phyloP scores from a whole-genome alignment of 2,329 filamentous ascomycete genomes.

The Torrubiella hemipterigena region DNA sequence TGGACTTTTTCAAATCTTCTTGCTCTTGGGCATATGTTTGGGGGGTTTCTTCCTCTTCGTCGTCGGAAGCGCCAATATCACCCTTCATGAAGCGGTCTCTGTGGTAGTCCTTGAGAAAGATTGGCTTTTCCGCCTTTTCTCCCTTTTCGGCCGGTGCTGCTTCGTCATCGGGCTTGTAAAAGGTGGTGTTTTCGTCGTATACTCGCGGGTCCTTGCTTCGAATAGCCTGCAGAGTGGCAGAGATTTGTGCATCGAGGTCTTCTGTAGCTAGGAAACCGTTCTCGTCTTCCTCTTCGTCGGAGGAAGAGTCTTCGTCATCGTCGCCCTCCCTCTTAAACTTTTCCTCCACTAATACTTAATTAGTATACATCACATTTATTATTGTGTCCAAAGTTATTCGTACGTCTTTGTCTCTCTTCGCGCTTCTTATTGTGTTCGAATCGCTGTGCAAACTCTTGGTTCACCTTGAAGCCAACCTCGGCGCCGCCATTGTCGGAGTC shows the following conservation, averaged over 20 bases:
- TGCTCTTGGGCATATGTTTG: conserved; percentile 83
- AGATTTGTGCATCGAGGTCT: conserved; percentile 75
- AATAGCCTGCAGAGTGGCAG: conserved; percentile 77
- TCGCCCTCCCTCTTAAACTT: conserved; percentile 51
- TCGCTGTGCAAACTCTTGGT: conserved; percentile 75
- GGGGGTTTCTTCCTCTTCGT: conserved; percentile 39
- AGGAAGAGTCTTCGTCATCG: conserved; percentile 52
- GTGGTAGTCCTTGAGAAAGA: conserved; percentile 84
- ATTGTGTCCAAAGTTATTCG: conserved; percentile 16
- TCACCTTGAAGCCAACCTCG: conserved; percentile 58
- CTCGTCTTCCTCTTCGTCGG: conserved; percentile 80
- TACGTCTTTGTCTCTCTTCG: conserved; percentile 66
- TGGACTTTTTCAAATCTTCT: conserved; percentile 63
- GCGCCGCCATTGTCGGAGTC: conserved; percentile 32
- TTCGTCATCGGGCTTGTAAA: conserved; percentile 58
- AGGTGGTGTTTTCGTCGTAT: conserved; percentile 69
- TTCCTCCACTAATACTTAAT: conserved; percentile 58
- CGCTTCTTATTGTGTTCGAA: conserved; percentile 98
- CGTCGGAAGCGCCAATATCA: conserved; percentile 44
- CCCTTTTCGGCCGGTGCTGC: conserved; percentile 19
- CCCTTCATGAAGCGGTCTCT: conserved; percentile 76
- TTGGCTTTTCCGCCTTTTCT: conserved; percentile 67
- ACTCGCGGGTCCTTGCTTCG: conserved; percentile 82
- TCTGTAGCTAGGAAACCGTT: conserved; percentile 78
- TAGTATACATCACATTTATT: conserved; percentile 11